Evolutionary conservation across 1,284 basidiomycete species (phyloP), one percentile per base, ranked within the genome.

Genomic region (Fomitopsis palustris): DNA sequence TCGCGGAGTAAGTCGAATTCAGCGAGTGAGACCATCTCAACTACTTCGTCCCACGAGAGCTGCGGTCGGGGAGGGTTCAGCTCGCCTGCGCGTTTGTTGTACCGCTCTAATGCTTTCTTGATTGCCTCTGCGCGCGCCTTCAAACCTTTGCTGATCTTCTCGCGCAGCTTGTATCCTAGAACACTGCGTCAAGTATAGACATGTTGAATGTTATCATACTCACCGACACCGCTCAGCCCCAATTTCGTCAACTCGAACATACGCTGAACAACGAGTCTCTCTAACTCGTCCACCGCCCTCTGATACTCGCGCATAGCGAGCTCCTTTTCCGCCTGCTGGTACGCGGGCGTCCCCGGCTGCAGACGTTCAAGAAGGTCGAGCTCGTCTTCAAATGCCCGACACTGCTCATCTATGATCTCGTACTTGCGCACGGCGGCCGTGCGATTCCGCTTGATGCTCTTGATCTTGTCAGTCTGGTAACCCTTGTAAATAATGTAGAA

Each of bases 201-300:
- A 7, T 52, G 27, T 4, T n/a, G 14, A 8, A 9, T 4, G 3
- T 2, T 2, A n/a, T 1, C 4, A 16, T n/a, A 16, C 37, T 2
- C 38, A 70, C 70, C 69, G n/a, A 62, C 64, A 1, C 66, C 66
- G 2, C 58, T 62, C 27, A 69, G 39, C 51, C 56, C 5, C 7
- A 67, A 47, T 62, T 70, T 70, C 3, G 61, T 49, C 0, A 72
- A 62, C 58, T 72, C 65, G 23, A 69, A 66, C 0, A 71, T 56
- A 0, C 65, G 59, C 52, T 67, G 67, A 0, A 70, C 63, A 4
- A 72, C 64, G 0, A 72, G 58, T 0, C 57, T 60, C 37, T 70
- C 65, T 0, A 71, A 65, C 1, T 65, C 61, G 35, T 68, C 64
- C 0, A 72, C 41, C 0, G 66, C 65, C 0, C 25, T 27, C 0